Evolutionary conservation across 306 rosid species (phyloP), one percentile per base, ranked within the genome.

Genomic region (Citrullus colocynthis): DNA sequence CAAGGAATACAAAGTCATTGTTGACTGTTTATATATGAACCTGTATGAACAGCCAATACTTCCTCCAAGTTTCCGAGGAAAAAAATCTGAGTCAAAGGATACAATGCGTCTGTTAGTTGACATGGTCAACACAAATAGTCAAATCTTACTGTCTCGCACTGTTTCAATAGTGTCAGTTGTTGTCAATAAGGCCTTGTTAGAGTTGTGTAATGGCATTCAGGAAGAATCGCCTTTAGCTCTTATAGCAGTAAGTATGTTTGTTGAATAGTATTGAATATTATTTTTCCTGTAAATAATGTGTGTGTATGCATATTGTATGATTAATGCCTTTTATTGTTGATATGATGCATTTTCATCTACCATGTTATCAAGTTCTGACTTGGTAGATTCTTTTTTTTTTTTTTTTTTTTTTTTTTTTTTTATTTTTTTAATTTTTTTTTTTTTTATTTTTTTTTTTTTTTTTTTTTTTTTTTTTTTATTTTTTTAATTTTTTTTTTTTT

Each of bases 61-160:
- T 85, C 99, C 99, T 77, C 92, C 98, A 51, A 88, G 91, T 83
- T 95, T 95, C 79, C 99, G 97, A 76, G 97, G 91, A 76, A 92
- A 89, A 78, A 84, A 88, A 76, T 85, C 97, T 55, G 92, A 78
- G 79, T 81, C 97, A 13, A 89, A 82, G 81, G 97, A 92, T 76
- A 86, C 96, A 45, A 88, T 95, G 56, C 84, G 75, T 81, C 88
- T 89, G 83, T 89, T 95, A 71, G 97, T 86, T 79, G 99, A 95
- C 81, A 95, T 86, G 96, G 99, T 95, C 87, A 95, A 95, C 83
- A 63, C 62, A 59, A 95, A 89, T 80, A 83, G 99, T 83, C 99
- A 95, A 82, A 82, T 78, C 80, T 82, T 95, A 71, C 81, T 92
- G 77, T 89, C 97, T 24, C 95, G 82, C 45, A 92, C 93, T 30